Evolutionary conservation across 345 rosid genomes (phyloP).

Genomic region (Eucalyptus shirleyi): DNA sequence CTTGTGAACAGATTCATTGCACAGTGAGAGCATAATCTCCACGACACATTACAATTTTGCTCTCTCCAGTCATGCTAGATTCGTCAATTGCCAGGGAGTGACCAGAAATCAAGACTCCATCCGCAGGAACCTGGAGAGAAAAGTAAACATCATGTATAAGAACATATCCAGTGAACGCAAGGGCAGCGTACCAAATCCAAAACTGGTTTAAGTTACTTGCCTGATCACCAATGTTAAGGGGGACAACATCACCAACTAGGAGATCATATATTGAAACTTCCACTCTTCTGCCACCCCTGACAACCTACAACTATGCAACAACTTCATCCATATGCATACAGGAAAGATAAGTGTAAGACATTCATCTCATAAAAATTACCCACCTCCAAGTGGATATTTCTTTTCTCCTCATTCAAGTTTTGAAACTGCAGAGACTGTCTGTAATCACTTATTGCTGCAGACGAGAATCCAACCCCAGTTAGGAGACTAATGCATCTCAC

Average conservation of each 20-base stretch:
- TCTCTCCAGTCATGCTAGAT: conserved; percentile 99
- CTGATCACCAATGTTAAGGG: conserved; percentile 98
- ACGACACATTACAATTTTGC: conserved; percentile 59
- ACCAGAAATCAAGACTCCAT: conserved; percentile 72
- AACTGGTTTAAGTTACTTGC: conserved; percentile 14
- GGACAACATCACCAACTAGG: conserved; percentile 89
- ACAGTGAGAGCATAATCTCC: background rate
- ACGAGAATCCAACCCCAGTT: background rate
- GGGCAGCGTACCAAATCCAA: background rate
- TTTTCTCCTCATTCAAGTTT: conserved; percentile 87
- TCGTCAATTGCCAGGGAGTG: conserved; percentile 90
- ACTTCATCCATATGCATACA: background rate
- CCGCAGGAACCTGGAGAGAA: conserved; percentile 77
- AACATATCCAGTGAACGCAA: background rate
- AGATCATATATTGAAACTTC: conserved; percentile 89
- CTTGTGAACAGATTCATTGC: background rate
- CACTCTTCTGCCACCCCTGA: conserved; percentile 73
- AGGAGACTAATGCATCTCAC: background rate
- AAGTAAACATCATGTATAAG: background rate
- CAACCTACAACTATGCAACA: conserved; percentile 32
- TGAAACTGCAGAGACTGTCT: conserved; percentile 98
- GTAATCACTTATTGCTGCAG: conserved; percentile 89
- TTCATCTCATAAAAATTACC: background rate
- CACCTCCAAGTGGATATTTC: conserved; percentile 91
- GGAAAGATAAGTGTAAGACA: background rate